phyloP scores from a whole-genome alignment of 257 asterid species.

The Nicotiana otophora region DNA sequence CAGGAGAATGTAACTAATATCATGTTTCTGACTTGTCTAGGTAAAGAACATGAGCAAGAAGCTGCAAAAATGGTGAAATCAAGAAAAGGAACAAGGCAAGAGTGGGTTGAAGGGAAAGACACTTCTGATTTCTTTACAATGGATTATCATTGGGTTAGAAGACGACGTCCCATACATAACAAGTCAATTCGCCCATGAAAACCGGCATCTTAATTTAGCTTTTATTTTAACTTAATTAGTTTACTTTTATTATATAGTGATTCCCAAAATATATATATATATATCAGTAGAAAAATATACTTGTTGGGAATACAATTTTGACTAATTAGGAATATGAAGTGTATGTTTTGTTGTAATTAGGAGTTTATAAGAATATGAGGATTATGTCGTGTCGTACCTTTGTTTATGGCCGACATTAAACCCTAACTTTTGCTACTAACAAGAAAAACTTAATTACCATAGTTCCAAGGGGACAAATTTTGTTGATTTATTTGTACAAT shows the following conservation, averaged over 20 bases:
- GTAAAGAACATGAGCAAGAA: constrained; percentile 21
- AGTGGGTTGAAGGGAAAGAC: constrained; percentile 37
- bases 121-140: constrained; percentile 49
- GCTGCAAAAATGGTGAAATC: constrained; percentile 24
- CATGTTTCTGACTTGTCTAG: constrained; percentile 21
- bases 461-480: constrained; percentile 7
- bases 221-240: background rate
- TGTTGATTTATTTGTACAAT: background rate
- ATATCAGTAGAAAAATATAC: background rate
- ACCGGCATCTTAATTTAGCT: background rate
- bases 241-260: background rate
- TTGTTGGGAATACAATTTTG: constrained; percentile 10
- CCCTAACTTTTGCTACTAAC: constrained; percentile 32
- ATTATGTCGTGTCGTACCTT: constrained; percentile 29
- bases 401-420: constrained; percentile 48
- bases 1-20: background rate
- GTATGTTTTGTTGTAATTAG: background rate
- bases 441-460: constrained; percentile 2
- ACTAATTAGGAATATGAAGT: background rate
- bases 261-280: background rate
- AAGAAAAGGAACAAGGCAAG: constrained; percentile 46
- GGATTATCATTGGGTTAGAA: constrained; percentile 65
- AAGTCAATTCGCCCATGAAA: constrained; percentile 46
- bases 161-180: constrained; percentile 76
- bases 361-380: constrained; percentile 39